Conservation (phyloP, 352 stramenopile genomes). For the Blastocystis sp. region DNA sequence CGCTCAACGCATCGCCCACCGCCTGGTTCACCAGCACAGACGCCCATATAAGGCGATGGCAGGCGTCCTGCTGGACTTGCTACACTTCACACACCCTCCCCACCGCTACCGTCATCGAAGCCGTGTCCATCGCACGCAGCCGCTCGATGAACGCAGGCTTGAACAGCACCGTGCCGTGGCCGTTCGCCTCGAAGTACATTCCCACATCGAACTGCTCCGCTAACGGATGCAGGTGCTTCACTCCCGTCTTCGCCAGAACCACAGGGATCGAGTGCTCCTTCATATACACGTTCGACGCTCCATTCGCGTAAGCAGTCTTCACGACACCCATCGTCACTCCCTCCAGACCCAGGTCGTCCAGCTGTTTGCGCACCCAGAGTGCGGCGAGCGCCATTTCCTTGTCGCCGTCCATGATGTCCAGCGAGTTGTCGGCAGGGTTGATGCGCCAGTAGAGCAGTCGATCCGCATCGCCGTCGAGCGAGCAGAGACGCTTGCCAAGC, state of each 20-base stretch:
- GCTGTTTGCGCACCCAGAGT: constrained; percentile 82
- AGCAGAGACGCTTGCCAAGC: constrained; percentile 68
- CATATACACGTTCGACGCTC: constrained; percentile 81
- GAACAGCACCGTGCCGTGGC: constrained; percentile 95
- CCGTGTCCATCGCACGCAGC: neutral
- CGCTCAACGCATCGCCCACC: constrained; percentile 90
- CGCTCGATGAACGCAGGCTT: constrained; percentile 69
- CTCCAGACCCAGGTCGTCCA: constrained; percentile 68
- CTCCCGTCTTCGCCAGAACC: constrained; percentile 86
- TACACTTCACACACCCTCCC: neutral
- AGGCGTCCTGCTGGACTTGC: constrained; percentile 64
- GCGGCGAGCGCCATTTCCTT: constrained; percentile 92
- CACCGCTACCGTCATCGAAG: neutral
- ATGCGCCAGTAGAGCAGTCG: constrained; percentile 92
- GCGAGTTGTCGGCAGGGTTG: constrained; percentile 67
- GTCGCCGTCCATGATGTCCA: constrained; percentile 87
- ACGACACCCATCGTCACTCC: constrained; percentile 81
- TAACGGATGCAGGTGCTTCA: constrained; percentile 93
- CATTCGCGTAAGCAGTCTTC: constrained; percentile 98
- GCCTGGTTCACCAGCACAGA: constrained; percentile 88
- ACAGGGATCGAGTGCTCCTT: constrained; percentile 74
- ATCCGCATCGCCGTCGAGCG: constrained; percentile 95
- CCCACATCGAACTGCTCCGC: constrained; percentile 89
- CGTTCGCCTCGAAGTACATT: constrained; percentile 98
- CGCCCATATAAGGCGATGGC: constrained; percentile 75